A percentile compares a stretch with the other conserved stretches of the same genome.
Evolutionary conservation across 768 basidiomycete species (phyloP).

Genomic region (Cantharellus anzutake): DNA sequence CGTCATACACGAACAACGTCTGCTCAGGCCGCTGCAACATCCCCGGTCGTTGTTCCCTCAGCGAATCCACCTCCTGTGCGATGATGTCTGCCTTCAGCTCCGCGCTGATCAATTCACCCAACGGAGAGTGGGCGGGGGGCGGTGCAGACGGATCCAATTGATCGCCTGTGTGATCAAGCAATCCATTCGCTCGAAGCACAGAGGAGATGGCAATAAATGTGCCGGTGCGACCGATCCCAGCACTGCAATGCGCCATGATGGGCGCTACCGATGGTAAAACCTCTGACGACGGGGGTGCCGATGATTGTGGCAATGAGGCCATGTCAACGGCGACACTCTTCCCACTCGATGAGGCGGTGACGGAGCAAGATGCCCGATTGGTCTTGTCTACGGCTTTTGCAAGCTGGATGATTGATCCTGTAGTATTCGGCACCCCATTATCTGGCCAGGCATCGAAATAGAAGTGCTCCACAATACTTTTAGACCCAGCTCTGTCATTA

Average conservation of each 20-base stretch:
- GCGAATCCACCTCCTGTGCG: slow-evolving; percentile 50
- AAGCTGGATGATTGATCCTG: background rate
- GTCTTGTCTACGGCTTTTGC: background rate
- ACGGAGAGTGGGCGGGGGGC: background rate
- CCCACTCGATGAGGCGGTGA: slow-evolving; percentile 28
- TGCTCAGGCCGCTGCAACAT: slow-evolving; percentile 34
- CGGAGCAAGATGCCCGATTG: background rate
- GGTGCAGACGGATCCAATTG: slow-evolving; percentile 9
- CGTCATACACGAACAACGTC: slow-evolving; percentile 2
- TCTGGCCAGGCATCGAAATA: slow-evolving; percentile 70
- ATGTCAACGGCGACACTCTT: slow-evolving; percentile 84
- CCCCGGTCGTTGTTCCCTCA: slow-evolving; percentile 62
- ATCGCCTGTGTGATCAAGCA: background rate
- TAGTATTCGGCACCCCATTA: slow-evolving; percentile 43
- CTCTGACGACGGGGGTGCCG: slow-evolving; percentile 37
- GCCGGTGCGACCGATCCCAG: slow-evolving; percentile 92
- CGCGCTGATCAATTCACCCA: slow-evolving; percentile 31
- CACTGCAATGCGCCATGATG: slow-evolving; percentile 74
- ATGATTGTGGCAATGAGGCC: slow-evolving; percentile 31
- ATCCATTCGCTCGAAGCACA: slow-evolving; percentile 23
- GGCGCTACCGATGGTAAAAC: slow-evolving; percentile 20
- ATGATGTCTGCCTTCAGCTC: slow-evolving; percentile 31
- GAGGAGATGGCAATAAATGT: slow-evolving; percentile 83
- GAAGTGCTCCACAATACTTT: slow-evolving; percentile 38
- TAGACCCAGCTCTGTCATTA: background rate